Conservation (phyloP, 78 protist genomes). For the Tieghemostelium lacteum region DNA sequence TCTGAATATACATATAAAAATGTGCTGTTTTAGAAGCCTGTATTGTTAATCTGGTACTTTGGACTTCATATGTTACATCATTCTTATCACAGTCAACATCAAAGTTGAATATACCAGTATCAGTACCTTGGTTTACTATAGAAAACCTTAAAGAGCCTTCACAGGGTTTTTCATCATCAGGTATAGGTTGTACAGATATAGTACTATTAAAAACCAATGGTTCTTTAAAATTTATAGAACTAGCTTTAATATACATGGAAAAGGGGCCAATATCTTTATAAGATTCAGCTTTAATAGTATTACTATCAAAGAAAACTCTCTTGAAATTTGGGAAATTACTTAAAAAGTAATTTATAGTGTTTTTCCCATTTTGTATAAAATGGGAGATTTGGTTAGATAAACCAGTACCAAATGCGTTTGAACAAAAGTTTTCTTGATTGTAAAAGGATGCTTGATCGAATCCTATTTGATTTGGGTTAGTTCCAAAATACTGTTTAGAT, state of each 20-base stretch:
- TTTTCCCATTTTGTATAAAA: background rate
- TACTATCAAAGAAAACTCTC: background rate
- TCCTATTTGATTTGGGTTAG: background rate
- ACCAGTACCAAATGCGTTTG: background rate
- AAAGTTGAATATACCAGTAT: background rate
- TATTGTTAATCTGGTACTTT: background rate
- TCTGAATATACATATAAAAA: background rate
- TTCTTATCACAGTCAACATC: background rate
- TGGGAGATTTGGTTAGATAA: background rate
- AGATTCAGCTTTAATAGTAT: background rate
- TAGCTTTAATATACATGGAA: background rate
- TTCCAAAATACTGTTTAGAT: background rate
- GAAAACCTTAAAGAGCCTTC: background rate
- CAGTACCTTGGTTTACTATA: background rate
- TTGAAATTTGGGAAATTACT: background rate
- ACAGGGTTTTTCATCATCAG: background rate
- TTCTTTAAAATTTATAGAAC: background rate
- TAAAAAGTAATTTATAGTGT: background rate
- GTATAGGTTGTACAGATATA: background rate
- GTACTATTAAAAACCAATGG: background rate
- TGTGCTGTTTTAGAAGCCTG: background rate
- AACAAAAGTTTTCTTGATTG: background rate
- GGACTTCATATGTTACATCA: background rate
- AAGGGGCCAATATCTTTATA: background rate
- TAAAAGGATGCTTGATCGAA: background rate